Evolutionary conservation across 2,329 filamentous ascomycete genomes (phyloP).

Genomic region (Colletotrichum sp.): DNA sequence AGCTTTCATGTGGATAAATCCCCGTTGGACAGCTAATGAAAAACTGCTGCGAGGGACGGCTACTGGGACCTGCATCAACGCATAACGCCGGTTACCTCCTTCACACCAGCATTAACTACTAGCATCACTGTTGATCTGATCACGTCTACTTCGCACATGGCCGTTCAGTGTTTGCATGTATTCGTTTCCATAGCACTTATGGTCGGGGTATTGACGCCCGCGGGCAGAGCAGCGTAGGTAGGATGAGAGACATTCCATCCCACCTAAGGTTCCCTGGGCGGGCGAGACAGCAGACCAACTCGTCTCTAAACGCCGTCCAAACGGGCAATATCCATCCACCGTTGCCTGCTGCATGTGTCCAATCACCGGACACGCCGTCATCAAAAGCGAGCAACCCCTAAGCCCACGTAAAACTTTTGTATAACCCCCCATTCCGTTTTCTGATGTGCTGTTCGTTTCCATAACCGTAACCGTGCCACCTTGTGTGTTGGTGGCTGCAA

Average conservation of each 20-base stretch:
- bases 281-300: background rate
- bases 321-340: slow-evolving; percentile 3
- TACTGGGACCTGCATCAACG: background rate
- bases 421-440: background rate
- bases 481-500: background rate
- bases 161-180: background rate
- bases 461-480: background rate
- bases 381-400: background rate
- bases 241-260: background rate
- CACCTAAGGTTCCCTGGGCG: background rate
- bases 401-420: slow-evolving; percentile 17
- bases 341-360: slow-evolving; percentile 8
- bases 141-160: background rate
- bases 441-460: background rate
- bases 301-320: slow-evolving; percentile 1
- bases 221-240: background rate
- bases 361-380: background rate
- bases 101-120: background rate
- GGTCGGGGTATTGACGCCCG: background rate
- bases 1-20: background rate
- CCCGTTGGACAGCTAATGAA: background rate
- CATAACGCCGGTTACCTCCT: background rate
- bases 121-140: background rate
- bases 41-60: background rate
- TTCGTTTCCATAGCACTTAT: slow-evolving; percentile 15